Conservation (phyloP, 805 yeast genomes). For the Candida ascalaphidarum region DNA sequence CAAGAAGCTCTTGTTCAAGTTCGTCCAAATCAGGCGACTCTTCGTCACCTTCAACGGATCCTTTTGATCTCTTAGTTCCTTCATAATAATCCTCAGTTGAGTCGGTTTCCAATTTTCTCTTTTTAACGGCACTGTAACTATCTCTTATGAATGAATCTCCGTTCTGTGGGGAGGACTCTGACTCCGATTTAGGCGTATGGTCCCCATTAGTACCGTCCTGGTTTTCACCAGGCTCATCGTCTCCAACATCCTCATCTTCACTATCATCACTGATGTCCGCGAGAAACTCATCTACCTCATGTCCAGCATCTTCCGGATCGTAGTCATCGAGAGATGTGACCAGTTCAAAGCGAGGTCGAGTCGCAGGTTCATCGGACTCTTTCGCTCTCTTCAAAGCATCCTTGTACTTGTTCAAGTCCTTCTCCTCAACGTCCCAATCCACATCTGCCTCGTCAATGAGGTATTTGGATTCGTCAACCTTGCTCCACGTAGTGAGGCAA, state of each 20-base stretch:
- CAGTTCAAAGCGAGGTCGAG: conserved; percentile 25
- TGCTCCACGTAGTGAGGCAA: conserved; percentile 73
- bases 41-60: not conserved
- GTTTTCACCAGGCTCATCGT: conserved; percentile 13
- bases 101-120: conserved; percentile 9
- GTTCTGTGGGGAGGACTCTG: no score
- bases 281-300: conserved; percentile 40
- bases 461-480: conserved; percentile 54
- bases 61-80: conserved; percentile 3
- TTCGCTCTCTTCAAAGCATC: conserved; percentile 15
- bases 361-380: conserved; percentile 6
- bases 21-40: conserved; percentile 30
- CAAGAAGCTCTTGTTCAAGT: conserved; percentile 43
- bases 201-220: not conserved
- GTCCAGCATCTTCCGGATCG: conserved; percentile 33
- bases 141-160: conserved; percentile 18
- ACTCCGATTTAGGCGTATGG: no score
- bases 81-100: conserved; percentile 12
- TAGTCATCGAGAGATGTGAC: conserved; percentile 24
- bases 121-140: conserved; percentile 11
- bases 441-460: conserved; percentile 40
- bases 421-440: conserved; percentile 33
- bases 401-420: conserved; percentile 37
- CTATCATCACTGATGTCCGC: conserved; percentile 36
- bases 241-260: conserved; percentile 17